phyloP scores from a whole-genome alignment of 768 basidiomycete genomes.

The Sistotremastrum niveocremeum region DNA sequence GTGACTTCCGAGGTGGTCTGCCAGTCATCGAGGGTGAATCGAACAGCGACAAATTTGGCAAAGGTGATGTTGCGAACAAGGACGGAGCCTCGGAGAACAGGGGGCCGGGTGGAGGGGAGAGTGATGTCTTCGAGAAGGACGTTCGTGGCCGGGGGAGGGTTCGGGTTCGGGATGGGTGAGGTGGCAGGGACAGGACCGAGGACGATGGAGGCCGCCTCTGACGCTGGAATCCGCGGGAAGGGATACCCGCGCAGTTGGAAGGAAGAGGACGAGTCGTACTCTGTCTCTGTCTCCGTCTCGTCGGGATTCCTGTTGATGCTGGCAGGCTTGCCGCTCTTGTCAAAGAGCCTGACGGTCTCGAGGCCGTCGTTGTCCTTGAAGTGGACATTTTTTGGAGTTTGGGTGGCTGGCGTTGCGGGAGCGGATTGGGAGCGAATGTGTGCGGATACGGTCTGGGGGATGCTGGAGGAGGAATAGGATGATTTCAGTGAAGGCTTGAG shows the following conservation, averaged over 20 bases:
- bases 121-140: too few species aligned
- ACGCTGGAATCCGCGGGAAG: conserved; percentile 14
- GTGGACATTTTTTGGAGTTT: conserved; percentile 69
- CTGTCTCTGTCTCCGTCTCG: conserved; percentile 30
- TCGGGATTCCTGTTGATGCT: conserved; percentile 36
- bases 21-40: conserved; percentile 94
- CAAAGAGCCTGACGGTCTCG: conserved; percentile 49
- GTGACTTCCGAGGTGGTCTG: conserved; percentile 78
- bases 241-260: conserved; percentile 5
- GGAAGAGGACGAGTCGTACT: conserved; percentile 14
- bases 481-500: conserved; percentile 78
- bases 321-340: conserved; percentile 56
- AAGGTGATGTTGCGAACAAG: conserved; percentile 79
- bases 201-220: conserved; percentile 6
- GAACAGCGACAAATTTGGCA: conserved; percentile 70
- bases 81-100: conserved; percentile 54
- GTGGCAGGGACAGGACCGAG: conserved; percentile 15
- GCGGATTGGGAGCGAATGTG: conserved; percentile 35
- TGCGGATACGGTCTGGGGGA: conserved; percentile 12
- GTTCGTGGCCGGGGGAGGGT: conserved; percentile 17
- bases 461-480: conserved; percentile 10
- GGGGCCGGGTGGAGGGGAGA: conserved; percentile 11
- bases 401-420: conserved; percentile 39
- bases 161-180: conserved; percentile 24
- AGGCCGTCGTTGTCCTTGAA: conserved; percentile 50